Evolutionary conservation across 805 yeast species (phyloP).

Genomic region (Candida ovalis): DNA sequence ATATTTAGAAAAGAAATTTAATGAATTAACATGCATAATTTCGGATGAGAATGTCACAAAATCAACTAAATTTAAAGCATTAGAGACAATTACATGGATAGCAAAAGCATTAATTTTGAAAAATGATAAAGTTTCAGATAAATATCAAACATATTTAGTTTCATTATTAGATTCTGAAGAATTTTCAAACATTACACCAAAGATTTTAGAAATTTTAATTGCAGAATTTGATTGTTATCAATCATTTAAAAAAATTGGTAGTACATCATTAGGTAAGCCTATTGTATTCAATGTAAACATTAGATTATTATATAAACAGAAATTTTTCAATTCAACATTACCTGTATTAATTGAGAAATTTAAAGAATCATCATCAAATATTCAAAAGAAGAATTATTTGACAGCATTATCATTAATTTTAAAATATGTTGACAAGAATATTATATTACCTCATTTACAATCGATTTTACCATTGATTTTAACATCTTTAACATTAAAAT

Average conservation of each 20-base stretch:
- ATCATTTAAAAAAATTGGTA: conserved; percentile 35
- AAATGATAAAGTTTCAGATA: conserved; percentile 40
- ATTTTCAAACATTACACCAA: conserved; percentile 42
- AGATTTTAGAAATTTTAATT: conserved; percentile 59
- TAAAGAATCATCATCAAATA: conserved; percentile 27
- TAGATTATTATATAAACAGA: conserved; percentile 74
- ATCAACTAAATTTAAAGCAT: conserved; percentile 20
- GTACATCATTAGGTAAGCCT: conserved; percentile 19
- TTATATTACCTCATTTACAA: conserved; percentile 61
- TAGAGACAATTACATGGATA: conserved; percentile 68
- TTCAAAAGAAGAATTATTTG: conserved; percentile 55
- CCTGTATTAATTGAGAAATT: conserved; percentile 52
- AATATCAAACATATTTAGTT: conserved; percentile 33
- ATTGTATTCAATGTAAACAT: conserved; percentile 52
- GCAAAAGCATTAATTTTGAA: conserved; percentile 65
- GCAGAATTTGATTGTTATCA: conserved; percentile 62
- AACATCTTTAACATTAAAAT: conserved; percentile 44
- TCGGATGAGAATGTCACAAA: conserved; percentile 1
- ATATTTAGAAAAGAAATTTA: conserved; percentile 14
- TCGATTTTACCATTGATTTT: conserved; percentile 68
- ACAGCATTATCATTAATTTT: conserved; percentile 65
- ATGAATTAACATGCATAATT: conserved; percentile 1
- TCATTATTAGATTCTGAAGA: conserved; percentile 30
- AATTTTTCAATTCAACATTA: conserved; percentile 58
- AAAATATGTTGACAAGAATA: conserved; percentile 57